Evolutionary conservation across 2,329 filamentous ascomycete genomes (phyloP), one percentile per base, ranked within the genome.

Genomic region (Plenodomus tracheiphilus): DNA sequence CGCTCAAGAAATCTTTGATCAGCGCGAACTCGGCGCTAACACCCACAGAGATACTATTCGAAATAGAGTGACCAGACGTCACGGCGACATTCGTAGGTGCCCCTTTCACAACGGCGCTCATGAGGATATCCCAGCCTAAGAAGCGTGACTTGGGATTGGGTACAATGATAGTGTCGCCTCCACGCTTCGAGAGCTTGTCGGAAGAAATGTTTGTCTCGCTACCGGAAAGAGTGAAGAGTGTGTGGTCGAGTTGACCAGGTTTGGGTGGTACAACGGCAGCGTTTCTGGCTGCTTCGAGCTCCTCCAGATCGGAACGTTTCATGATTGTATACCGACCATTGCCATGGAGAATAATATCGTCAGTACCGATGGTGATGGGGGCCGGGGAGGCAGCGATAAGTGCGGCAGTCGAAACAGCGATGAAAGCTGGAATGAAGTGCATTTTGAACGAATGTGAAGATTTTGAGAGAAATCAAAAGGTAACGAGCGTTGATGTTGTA

Each of bases 81-180:
- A 75, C 65, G n/a, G 45, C 51, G 35, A 69, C 61, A 2, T 41
- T 58, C 18, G 57, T 62, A 7, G 62, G 65, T 8, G 54, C 59
- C 7, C 69, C 68, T 40, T 63, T 61, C 13, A 71, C 55, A 9
- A 75, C 66, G 17, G 64, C 60, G 13, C 73, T 75, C 58, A 74
- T 72, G 39, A 58, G 58, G 1, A 72, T 59, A 46, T 76, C 74
- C 73, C 73, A 75, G 56, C 72, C 72, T 18, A 71, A 58, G 56
- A 75, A 76, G 28, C 56, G 59, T 3, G 41, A 35, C 17, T 51
- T 43, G 20, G 57, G 47, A 34, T 59, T 54, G 39, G 59, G 60
- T 7, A 65, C 42, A 20, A 67, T 56, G 49, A 69, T 34, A 37
- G 46, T 56, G 21, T 40, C 38, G 10, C 36, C 30, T 7, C 30